These are phyloP conservation scores for Pseudopithomyces chartarum DNA, from an alignment of 2,329 filamentous ascomycete genomes.

Conservation along the genomic window DNA sequence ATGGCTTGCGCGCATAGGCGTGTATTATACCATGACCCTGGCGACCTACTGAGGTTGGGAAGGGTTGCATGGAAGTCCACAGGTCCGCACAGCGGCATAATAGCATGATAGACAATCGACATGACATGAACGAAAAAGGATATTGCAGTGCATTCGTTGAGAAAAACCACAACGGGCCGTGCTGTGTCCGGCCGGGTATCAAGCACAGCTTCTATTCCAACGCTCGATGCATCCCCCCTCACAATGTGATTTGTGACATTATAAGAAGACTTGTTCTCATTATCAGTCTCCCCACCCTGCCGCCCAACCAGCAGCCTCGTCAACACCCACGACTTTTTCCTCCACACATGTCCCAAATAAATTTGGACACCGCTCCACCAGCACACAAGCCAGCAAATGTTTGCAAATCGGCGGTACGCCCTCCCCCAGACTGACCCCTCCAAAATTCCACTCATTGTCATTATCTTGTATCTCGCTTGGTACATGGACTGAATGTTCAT, in stretches of 20 bases:
- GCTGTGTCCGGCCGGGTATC: conserved; percentile 30
- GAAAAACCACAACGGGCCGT: conserved; percentile 11
- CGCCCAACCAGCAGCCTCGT: conserved; percentile 76
- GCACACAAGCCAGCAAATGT: conserved; percentile 82
- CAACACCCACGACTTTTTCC: conserved; percentile 59
- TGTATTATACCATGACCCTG: conserved; percentile 30
- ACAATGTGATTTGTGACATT: background rate
- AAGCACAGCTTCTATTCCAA: conserved; percentile 11
- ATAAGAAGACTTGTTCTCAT: background rate
- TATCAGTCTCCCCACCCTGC: conserved; percentile 42
- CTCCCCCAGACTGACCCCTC: conserved; percentile 52
- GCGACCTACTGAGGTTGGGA: conserved; percentile 1
- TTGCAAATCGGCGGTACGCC: conserved; percentile 73
- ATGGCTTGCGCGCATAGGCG: conserved; percentile 19
- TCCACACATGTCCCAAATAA: conserved; percentile 64
- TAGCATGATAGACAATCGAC: conserved; percentile 30
- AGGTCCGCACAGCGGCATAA: conserved; percentile 19
- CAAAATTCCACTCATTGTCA: conserved; percentile 51
- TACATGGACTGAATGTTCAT: conserved; percentile 2
- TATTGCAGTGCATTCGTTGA: background rate
- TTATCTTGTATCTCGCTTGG: background rate
- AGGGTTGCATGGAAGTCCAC: background rate
- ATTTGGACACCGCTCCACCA: conserved; percentile 68
- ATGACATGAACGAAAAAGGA: conserved; percentile 15
- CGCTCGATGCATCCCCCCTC: background rate